These are phyloP conservation scores for Penicillium fuscoglaucum DNA, from an alignment of 2,329 filamentous ascomycete species.

Conservation along the genomic window DNA sequence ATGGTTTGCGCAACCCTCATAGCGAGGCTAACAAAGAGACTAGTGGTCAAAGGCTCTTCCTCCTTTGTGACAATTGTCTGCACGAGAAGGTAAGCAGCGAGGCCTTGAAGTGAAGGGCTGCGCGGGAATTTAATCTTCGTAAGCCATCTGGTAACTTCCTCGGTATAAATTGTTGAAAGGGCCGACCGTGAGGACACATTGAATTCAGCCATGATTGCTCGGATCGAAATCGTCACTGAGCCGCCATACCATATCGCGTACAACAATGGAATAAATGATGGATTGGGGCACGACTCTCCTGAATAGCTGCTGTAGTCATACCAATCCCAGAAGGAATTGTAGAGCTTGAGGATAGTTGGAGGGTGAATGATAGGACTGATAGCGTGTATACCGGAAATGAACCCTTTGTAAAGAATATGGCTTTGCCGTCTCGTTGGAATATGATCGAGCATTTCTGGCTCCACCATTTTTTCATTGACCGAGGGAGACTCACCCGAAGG, in stretches of 20 bases:
- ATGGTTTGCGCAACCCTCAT: slow-evolving; percentile 51
- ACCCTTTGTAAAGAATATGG: slow-evolving; percentile 49
- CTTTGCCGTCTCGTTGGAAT: slow-evolving; percentile 48
- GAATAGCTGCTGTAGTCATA: slow-evolving; percentile 42
- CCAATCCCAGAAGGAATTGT: slow-evolving; percentile 50
- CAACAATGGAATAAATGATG: slow-evolving; percentile 47
- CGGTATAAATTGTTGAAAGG: slow-evolving; percentile 42
- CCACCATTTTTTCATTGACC: slow-evolving; percentile 34
- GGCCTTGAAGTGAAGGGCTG: slow-evolving; percentile 46
- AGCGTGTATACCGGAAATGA: slow-evolving; percentile 49
- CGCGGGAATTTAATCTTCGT: slow-evolving; percentile 47
- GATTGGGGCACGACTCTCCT: slow-evolving; percentile 40
- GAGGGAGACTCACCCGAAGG: slow-evolving; percentile 39
- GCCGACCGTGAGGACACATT: slow-evolving; percentile 36
- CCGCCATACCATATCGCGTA: slow-evolving; percentile 53
- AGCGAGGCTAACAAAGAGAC: slow-evolving; percentile 50
- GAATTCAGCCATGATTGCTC: slow-evolving; percentile 45
- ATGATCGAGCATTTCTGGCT: slow-evolving; percentile 44
- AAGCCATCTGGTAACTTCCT: slow-evolving; percentile 47
- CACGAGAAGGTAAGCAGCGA: slow-evolving; percentile 50
- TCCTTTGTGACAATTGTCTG: slow-evolving; percentile 50
- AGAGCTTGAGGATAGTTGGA: slow-evolving; percentile 43
- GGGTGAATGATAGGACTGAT: slow-evolving; percentile 49
- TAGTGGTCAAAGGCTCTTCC: slow-evolving; percentile 51
- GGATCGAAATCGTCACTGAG: slow-evolving; percentile 46